Evolutionary conservation across 768 basidiomycete genomes (phyloP).

Genomic region (Lentinula detonsa): DNA sequence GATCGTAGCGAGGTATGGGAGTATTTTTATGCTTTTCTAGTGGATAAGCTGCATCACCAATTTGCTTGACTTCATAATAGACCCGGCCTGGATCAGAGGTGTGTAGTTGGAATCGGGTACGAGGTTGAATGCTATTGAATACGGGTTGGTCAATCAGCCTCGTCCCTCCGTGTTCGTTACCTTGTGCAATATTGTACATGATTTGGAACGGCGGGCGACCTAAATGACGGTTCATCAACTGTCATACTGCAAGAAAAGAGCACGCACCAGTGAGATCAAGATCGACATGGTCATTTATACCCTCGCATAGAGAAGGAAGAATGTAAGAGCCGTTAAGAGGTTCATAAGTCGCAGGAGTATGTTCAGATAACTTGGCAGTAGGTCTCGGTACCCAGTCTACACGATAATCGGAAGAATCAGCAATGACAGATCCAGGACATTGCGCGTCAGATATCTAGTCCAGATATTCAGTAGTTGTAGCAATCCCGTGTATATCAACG

Average conservation of each 20-base stretch:
- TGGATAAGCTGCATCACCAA: slow-evolving; percentile 83
- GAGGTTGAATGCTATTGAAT: slow-evolving; percentile 79
- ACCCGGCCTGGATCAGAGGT: slow-evolving; percentile 74
- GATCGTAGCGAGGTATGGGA: slow-evolving; percentile 61
- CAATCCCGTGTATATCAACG: slow-evolving; percentile 14
- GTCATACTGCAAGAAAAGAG: background rate
- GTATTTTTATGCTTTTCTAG: slow-evolving; percentile 58
- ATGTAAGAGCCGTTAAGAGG: slow-evolving; percentile 69
- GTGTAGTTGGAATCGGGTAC: slow-evolving; percentile 75
- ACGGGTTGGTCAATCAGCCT: slow-evolving; percentile 69
- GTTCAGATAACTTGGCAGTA: slow-evolving; percentile 56
- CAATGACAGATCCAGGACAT: slow-evolving; percentile 70
- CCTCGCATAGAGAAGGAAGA: slow-evolving; percentile 76
- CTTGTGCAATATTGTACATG: slow-evolving; percentile 78
- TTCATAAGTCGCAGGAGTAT: slow-evolving; percentile 51
- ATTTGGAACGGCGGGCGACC: slow-evolving; percentile 93
- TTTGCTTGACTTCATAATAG: slow-evolving; percentile 86
- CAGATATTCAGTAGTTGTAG: slow-evolving; percentile 3
- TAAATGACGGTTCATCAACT: slow-evolving; percentile 16
- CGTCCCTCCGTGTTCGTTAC: slow-evolving; percentile 61
- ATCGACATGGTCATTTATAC: slow-evolving; percentile 74
- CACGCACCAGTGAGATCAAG: slow-evolving; percentile 69
- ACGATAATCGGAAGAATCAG: slow-evolving; percentile 54
- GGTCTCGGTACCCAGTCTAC: slow-evolving; percentile 83
- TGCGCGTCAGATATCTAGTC: slow-evolving; percentile 76